Evolutionary conservation across 306 rosid species (phyloP).

Genomic region (Rosa multiflora): DNA sequence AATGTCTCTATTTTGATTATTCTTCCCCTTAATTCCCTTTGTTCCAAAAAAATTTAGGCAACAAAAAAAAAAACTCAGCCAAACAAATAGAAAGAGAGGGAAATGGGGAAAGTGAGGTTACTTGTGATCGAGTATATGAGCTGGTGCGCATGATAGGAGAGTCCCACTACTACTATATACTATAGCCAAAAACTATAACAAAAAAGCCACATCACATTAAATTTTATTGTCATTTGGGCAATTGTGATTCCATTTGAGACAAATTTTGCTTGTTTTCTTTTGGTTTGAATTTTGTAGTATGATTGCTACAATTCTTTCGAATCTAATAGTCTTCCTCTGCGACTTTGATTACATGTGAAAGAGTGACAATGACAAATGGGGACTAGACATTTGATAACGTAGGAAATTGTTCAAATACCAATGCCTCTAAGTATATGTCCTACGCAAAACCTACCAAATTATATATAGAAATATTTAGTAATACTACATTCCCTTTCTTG

Average conservation of each 20-base stretch:
- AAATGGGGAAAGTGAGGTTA: neutral
- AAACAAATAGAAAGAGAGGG: neutral
- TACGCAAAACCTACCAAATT: neutral
- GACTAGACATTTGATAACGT: neutral
- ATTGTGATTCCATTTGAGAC: neutral
- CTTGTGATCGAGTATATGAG: constrained; percentile 35
- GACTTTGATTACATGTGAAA: neutral
- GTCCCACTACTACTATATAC: neutral
- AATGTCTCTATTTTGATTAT: neutral
- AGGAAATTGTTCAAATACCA: neutral
- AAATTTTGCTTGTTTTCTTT: neutral
- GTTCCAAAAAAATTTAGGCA: neutral
- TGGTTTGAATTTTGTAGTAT: neutral
- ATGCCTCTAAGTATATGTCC: neutral
- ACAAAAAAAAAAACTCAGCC: neutral
- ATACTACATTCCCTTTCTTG: constrained; percentile 25
- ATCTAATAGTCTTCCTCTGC: neutral
- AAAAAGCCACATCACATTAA: neutral
- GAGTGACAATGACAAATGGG: neutral
- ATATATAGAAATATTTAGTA: neutral
- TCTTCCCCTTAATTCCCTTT: neutral
- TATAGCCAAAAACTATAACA: neutral
- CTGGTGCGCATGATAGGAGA: constrained; percentile 67
- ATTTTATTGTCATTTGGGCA: neutral
- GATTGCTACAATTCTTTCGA: neutral